Evolutionary conservation across 805 yeast genomes (phyloP).

Genomic region (Scheffersomyces ergatensis): DNA sequence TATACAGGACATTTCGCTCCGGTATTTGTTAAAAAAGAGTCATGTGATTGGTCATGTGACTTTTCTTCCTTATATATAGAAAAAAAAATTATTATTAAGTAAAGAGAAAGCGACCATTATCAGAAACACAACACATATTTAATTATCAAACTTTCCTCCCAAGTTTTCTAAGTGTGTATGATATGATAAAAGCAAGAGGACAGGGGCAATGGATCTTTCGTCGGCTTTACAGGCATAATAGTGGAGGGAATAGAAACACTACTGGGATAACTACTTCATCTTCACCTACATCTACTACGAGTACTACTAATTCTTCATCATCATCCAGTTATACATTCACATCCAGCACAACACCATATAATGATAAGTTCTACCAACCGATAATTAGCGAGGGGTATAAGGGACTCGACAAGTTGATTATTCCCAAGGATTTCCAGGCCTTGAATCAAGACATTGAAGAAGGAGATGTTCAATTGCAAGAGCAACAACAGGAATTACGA

Average conservation of each 20-base stretch:
- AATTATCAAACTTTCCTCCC: no score
- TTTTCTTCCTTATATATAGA: no score
- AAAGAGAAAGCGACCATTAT: no score
- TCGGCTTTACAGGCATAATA: neutral
- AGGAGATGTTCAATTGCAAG: constrained; percentile 22
- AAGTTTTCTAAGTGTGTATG: no score
- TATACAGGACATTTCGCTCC: no score
- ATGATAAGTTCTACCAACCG: constrained; percentile 24
- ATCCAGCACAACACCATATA: constrained; percentile 15
- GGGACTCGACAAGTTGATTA: constrained; percentile 19
- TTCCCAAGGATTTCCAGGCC: constrained; percentile 54
- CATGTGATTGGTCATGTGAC: no score
- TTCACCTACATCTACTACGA: neutral
- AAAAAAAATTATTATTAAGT: no score
- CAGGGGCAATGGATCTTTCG: neutral
- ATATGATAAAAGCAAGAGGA: neutral
- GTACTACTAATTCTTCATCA: neutral
- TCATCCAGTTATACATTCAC: neutral
- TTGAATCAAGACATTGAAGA: constrained; percentile 54
- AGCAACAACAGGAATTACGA: constrained; percentile 34
- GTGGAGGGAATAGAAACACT: neutral
- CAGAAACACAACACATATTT: no score
- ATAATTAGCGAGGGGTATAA: constrained; percentile 21
- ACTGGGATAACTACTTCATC: neutral
- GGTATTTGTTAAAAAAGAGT: no score